Base-by-base conservation (phyloP, 1,284 basidiomycete genomes). In the Anthracocystis setariae region DNA sequence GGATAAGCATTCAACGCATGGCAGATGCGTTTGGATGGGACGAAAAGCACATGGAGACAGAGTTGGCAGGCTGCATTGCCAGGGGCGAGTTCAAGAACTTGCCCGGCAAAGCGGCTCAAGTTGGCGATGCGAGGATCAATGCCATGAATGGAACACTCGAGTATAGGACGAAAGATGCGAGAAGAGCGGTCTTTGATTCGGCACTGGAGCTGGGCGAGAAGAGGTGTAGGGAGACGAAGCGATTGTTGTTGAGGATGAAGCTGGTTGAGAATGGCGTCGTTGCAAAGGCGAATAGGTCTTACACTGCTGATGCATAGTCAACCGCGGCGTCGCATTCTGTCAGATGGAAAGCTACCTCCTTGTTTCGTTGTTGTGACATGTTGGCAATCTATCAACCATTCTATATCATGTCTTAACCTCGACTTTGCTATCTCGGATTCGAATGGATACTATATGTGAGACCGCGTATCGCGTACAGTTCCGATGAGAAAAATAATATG, bases 1-100 rank as follows among this genome's bases (percentile, higher is more conserved):
- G 90, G 17, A 91, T 94, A 79, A 87, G 88, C 69, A 87, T 95
- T 23, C 87, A 89, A 39, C 87, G 90, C 29, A 91, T 94, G 90
- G 89, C 89, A 38, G 83, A 83, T 2, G 91, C 92, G 3, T 94
- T 95, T 76, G 93, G 93, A 7, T 91, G 91, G 89, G 85, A 86
- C 0, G 84, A 90, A 5, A 87, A 88, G 12, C 88, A 89, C 61
- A 87, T 91, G 17, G 89, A 91, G 80, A 84, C 85, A 43, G 87
- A 90, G 65, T 88, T 93, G 42, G 89, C 92, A 7, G 82, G 84
- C 18, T 86, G 93, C 32, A 92, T 94, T 63, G 88, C 90, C 77
- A 85, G 85, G 2, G 91, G 90, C 1, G 86, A 88, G 49, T 90
- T 94, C 65, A 87, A 89, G 73, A 92, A 88, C 5, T 85, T 92